Base-by-base conservation (phyloP, 345 rosid genomes). In the Lagerstroemia speciosa region DNA sequence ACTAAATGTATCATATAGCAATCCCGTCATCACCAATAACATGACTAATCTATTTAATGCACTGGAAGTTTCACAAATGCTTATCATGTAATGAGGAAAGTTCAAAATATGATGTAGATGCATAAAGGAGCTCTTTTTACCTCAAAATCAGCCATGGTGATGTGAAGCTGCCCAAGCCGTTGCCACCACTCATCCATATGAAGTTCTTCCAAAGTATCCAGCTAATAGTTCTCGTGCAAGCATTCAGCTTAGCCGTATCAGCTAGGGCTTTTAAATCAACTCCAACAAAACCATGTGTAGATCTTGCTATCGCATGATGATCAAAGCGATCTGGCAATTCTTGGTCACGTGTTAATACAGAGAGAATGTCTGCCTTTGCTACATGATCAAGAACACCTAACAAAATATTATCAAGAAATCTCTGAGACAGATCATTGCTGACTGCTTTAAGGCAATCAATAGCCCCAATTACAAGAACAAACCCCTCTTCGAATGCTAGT, bases 251-350 rank as follows among this genome's bases (percentile, higher is more conserved):
- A 82, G 98, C 97, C 81, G 75, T 81, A 78, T 84, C 79, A 68
- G 86, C 91, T 48, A 93, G 76, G 19, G 94, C 93, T 61, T 79
- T 81, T 83, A 91, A 76, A 69, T 93, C 98, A 12, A 97, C 97
- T 67, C 98, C 98, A 68, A 89, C 98, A 86, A 89, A 93, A 1
- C 98, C 97, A 3, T 96, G 92, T 10, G 98, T 91, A 26, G 86
- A 73, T 79, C 94, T 90, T 73, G 97, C 98, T 77, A 93, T 85
- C 71, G 81, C 86, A 62, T 67, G 62, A 77, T 80, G 84, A 84
- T 93, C 94, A 61, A 91, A 81, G 43, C 89, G 79, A 46, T 92
- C 97, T 76, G 87, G 92, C 1, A 87, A 78, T 73, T 83, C 89
- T 65, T 89, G 92, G 32, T 77, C 76, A 52, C 71, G 69, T 26